Conservation (phyloP, 495 filamentous ascomycete species). For the Tuber calosporum region DNA sequence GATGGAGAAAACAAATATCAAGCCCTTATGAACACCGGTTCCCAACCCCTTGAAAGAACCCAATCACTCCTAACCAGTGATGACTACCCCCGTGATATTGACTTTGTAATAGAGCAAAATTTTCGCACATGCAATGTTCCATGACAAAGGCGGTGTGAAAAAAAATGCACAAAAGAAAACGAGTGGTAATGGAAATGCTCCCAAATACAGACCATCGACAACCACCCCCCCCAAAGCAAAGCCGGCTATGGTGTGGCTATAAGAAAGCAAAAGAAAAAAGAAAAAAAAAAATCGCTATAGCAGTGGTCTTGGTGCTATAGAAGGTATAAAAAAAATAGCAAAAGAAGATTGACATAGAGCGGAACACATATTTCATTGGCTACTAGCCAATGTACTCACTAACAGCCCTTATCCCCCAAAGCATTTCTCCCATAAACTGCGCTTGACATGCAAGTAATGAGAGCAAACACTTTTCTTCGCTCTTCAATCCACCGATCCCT, state of each 20-base stretch:
- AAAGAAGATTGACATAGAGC: background rate
- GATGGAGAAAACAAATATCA: conserved; percentile 25
- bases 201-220: background rate
- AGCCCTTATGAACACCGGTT: conserved; percentile 30
- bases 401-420: conserved; percentile 35
- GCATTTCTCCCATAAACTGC: conserved; percentile 35
- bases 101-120: background rate
- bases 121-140: conserved; percentile 9
- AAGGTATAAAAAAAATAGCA: conserved; percentile 20
- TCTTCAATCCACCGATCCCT: conserved; percentile 26
- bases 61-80: conserved; percentile 7
- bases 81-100: background rate
- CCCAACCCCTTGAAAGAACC: conserved; percentile 16
- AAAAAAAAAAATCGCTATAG: background rate
- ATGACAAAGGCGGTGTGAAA: background rate
- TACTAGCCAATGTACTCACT: conserved; percentile 38
- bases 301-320: background rate
- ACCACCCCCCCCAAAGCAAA: background rate
- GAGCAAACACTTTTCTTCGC: conserved; percentile 34
- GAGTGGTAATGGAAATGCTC: conserved; percentile 19
- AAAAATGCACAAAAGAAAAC: conserved; percentile 13
- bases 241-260: conserved; percentile 14
- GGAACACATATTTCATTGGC: background rate
- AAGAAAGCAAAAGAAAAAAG: background rate
- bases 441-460: conserved; percentile 32